Base-by-base conservation (phyloP, 371 early-diverging fungal species). In the Fennellomyces sp. region DNA sequence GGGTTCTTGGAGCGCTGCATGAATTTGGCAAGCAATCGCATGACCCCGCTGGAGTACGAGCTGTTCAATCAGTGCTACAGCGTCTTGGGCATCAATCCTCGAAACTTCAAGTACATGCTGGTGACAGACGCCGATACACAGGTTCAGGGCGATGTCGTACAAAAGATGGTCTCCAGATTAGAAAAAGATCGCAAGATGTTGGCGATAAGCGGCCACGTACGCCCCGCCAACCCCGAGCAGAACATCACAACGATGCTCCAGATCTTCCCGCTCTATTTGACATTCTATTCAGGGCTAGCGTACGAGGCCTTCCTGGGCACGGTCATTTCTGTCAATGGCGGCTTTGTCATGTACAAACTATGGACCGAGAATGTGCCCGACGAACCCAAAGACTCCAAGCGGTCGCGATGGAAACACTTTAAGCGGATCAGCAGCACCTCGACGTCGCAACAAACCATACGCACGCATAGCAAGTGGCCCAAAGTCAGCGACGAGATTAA, bases 161-260 rank as follows among this genome's bases (percentile, higher is more conserved):
- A 65, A 17, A 62, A 51, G 25, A 56, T 78, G 13, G 69, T 76
- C 2, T 59, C 68, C 6, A 60, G 78, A 8, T 58, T 78, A 11
- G 76, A 81, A 56, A 64, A 63, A 13, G 73, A 81, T 50, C 56
- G 58, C 1, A 63, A 63, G 5, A 64, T 81, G 66, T 49, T 78
- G 4, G 81, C 81, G 36, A 62, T 81, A 11, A 81, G 78, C 64
- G 81, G 81, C 0, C 70, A 81, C 61, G 68, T 74, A 2, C 68
- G 81, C 26, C 78, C 81, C 8, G 76, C 76, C 3, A 78, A 81
- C 28, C 76, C 76, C 3, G 81, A 78, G 41, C 67, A 75, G 45
- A 78, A 74, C 39, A 45, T 81, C 17, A 69, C 65, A 1, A 77
- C 81, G 0, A 81, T 81, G 78, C 65, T 81, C 2, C 81, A 81